These are phyloP conservation scores for Drechmeria coniospora DNA, from an alignment of 2,329 filamentous ascomycete species.

Conservation along the genomic window DNA sequence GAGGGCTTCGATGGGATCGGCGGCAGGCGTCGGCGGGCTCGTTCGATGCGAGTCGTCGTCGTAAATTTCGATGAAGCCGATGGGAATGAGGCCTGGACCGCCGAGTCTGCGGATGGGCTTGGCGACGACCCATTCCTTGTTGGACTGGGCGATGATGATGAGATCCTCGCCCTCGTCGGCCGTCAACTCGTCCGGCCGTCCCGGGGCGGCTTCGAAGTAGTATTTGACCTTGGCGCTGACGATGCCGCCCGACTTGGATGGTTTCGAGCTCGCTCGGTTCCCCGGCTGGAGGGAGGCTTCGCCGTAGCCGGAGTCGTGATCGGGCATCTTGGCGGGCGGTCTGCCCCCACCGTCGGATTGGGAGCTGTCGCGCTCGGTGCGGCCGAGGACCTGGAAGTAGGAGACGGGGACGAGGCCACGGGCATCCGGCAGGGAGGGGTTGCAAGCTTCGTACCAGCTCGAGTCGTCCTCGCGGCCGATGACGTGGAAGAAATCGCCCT, in stretches of 20 bases:
- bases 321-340: constrained; percentile 41
- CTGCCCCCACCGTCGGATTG: constrained; percentile 44
- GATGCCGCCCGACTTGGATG: constrained; percentile 55
- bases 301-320: constrained; percentile 80
- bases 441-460: constrained; percentile 98
- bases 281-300: constrained; percentile 17
- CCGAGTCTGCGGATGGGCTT: constrained; percentile 98
- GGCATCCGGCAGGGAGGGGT: constrained; percentile 73
- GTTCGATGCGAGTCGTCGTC: constrained; percentile 43
- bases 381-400: constrained; percentile 85
- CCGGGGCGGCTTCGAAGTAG: constrained; percentile 84
- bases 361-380: constrained; percentile 79
- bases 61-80: constrained; percentile 90
- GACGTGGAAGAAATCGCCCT: constrained; percentile 96
- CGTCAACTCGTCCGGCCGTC: constrained; percentile 67
- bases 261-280: constrained; percentile 32
- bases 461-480: constrained; percentile 86
- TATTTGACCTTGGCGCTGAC: constrained; percentile 96
- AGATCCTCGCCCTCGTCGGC: constrained; percentile 92
- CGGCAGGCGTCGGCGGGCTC: constrained; percentile 67
- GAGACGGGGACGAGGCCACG: constrained; percentile 84
- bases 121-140: constrained; percentile 97
- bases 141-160: constrained; percentile 96
- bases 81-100: constrained; percentile 85
- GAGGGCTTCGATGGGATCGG: constrained; percentile 73